Conservation (phyloP, 305 asterid genomes). For the Nicotiana rustica region DNA sequence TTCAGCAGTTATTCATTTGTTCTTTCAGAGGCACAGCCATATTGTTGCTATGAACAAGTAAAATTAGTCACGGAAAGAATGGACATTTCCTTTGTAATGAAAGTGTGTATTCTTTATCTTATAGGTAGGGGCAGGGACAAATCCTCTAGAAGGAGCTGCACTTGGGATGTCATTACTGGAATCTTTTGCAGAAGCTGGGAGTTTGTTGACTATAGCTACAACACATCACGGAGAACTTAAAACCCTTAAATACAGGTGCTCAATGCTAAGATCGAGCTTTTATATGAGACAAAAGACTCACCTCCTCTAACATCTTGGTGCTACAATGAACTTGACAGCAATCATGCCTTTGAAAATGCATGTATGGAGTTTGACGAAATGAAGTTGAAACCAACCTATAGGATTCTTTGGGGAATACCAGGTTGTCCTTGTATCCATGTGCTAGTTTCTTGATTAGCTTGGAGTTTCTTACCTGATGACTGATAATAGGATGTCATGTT, state of each 20-base stretch:
- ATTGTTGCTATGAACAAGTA: slow-evolving; percentile 29
- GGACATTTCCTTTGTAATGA: slow-evolving; percentile 32
- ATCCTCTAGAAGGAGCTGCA: slow-evolving; percentile 99
- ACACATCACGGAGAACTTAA: slow-evolving; percentile 99
- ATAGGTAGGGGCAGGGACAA: slow-evolving; percentile 99
- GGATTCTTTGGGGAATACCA: slow-evolving; percentile 99
- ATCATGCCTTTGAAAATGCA: slow-evolving; percentile 90
- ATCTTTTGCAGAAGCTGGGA: slow-evolving; percentile 84
- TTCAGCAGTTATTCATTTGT: slow-evolving; percentile 31
- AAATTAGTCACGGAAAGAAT: slow-evolving; percentile 18
- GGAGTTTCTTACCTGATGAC: slow-evolving; percentile 9
- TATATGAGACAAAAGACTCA: slow-evolving; percentile 31
- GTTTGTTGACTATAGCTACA: slow-evolving; percentile 87
- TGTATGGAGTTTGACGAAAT: slow-evolving; percentile 98
- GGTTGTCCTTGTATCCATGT: slow-evolving; percentile 54
- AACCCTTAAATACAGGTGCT: slow-evolving; percentile 93
- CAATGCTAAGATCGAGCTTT: slow-evolving; percentile 41
- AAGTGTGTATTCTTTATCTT: slow-evolving; percentile 33
- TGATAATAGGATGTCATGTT: slow-evolving; percentile 30
- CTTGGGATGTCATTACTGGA: slow-evolving; percentile 96
- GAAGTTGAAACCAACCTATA: slow-evolving; percentile 90
- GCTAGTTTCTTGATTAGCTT: slow-evolving; percentile 31
- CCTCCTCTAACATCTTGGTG: slow-evolving; percentile 43
- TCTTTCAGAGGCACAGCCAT: slow-evolving; percentile 7
- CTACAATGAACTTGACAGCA: slow-evolving; percentile 61